Evolutionary conservation across 129 eudicot genomes (phyloP).

Genomic region (Chrysanthemum lavandulifolium): DNA sequence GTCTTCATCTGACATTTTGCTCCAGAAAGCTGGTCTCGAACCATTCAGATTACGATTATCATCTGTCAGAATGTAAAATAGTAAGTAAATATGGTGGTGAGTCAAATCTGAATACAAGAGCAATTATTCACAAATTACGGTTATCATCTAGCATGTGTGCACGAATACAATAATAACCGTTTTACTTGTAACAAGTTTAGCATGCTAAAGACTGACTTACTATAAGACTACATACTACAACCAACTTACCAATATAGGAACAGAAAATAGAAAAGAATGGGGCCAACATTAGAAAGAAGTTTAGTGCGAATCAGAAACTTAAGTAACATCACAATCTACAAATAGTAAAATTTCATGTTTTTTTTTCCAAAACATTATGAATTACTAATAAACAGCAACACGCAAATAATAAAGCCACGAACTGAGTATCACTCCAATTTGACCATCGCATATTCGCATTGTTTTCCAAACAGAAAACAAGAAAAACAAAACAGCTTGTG

Average conservation of each 20-base stretch:
- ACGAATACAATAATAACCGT: neutral
- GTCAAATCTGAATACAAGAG: slow-evolving; percentile 10
- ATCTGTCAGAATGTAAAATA: slow-evolving; percentile 32
- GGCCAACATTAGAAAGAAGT: neutral
- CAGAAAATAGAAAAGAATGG: neutral
- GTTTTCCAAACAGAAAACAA: neutral
- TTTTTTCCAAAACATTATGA: neutral
- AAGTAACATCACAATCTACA: slow-evolving; percentile 11
- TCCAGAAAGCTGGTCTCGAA: slow-evolving; percentile 50
- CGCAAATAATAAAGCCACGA: neutral
- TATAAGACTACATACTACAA: neutral
- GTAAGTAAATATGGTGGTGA: neutral
- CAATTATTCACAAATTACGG: neutral
- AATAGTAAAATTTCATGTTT: neutral
- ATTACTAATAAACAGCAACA: neutral
- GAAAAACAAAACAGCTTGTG: neutral
- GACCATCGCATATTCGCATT: neutral
- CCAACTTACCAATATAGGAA: neutral
- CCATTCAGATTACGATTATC: slow-evolving; percentile 33
- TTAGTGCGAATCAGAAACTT: slow-evolving; percentile 1
- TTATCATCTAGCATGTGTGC: neutral
- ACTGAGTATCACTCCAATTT: neutral
- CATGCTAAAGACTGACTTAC: slow-evolving; percentile 2
- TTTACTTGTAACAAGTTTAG: neutral
- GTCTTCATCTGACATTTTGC: slow-evolving; percentile 50